A percentile compares a stretch with the other conserved stretches of the same genome.
These are phyloP conservation scores for Cucumis hystrix DNA, from an alignment of 306 rosid genomes.

Conservation along the genomic window DNA sequence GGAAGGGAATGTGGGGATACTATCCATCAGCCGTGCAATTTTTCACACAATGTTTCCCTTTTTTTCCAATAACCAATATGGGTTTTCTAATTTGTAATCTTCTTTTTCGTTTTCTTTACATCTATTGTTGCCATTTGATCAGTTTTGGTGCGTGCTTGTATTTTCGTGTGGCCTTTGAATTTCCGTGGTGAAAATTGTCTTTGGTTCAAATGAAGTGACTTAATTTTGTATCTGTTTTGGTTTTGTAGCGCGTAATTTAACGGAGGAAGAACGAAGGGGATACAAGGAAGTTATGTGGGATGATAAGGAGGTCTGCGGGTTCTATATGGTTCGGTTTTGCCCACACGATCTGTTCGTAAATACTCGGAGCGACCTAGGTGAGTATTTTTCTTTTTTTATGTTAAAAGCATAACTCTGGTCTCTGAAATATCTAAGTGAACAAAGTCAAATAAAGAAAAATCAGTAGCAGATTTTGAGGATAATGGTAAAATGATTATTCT, in stretches of 20 bases:
- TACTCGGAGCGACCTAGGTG: conserved; percentile 94
- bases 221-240: neutral
- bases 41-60: neutral
- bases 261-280: conserved; percentile 86
- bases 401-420: neutral
- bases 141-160: neutral
- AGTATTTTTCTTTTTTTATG: conserved; percentile 8
- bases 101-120: neutral
- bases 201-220: neutral
- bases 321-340: conserved; percentile 95
- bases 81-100: neutral
- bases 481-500: neutral
- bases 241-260: conserved; percentile 71
- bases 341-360: conserved; percentile 97
- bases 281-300: conserved; percentile 83
- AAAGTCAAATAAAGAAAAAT: neutral
- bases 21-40: neutral
- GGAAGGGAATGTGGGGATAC: neutral
- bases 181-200: neutral
- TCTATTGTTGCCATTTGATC: neutral
- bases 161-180: neutral
- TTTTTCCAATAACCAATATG: neutral
- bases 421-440: neutral
- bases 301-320: conserved; percentile 82
- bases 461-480: neutral